Conservation (phyloP, 2,329 filamentous ascomycete genomes). For the Scedosporium boydii region DNA sequence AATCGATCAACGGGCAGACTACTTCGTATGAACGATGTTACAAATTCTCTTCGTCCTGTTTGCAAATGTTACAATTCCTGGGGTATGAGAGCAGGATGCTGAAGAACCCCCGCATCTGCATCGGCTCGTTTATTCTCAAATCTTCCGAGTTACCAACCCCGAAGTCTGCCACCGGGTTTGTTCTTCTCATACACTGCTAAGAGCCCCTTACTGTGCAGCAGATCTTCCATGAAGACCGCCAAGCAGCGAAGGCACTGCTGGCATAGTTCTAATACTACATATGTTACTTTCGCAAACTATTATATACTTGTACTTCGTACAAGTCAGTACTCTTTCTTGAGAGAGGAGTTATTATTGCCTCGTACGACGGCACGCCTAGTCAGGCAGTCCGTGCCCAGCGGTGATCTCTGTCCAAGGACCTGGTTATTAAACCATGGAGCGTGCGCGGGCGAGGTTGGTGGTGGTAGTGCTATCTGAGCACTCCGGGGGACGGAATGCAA, state of each 20-base stretch:
- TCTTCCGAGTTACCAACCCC: not conserved
- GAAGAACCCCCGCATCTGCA: not conserved
- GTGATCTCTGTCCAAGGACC: not conserved
- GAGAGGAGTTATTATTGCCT: not conserved
- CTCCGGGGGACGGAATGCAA: not conserved
- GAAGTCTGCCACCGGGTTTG: not conserved
- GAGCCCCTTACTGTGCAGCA: not conserved
- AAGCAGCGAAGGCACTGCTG: too few species aligned
- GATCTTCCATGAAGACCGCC: not conserved
- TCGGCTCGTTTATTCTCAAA: not conserved
- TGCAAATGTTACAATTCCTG: not conserved
- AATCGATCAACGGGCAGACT: not conserved
- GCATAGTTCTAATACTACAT: too few species aligned
- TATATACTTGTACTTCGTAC: not conserved
- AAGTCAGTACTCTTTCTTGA: not conserved
- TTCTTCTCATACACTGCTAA: not conserved
- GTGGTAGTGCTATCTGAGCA: too few species aligned
- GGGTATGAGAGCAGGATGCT: not conserved
- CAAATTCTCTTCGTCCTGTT: not conserved
- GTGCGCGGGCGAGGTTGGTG: not conserved
- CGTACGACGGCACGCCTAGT: not conserved
- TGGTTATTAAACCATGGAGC: not conserved
- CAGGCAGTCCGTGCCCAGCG: not conserved
- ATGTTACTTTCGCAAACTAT: too few species aligned
- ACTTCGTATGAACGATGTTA: not conserved